Evolutionary conservation across 2,329 filamentous ascomycete species (phyloP).

Genomic region (Microsporum canis): DNA sequence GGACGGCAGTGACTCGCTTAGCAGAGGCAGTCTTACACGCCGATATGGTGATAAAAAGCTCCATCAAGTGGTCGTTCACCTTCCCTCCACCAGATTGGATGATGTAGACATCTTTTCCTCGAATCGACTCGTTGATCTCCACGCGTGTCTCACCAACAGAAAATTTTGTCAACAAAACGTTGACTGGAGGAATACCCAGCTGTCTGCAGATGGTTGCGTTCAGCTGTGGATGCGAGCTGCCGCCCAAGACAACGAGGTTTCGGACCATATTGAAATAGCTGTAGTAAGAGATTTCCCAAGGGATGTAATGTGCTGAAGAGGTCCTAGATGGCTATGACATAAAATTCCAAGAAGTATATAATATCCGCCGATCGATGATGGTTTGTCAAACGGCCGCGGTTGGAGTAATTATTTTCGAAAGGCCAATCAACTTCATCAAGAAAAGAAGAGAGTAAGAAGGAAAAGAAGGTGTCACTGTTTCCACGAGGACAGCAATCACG

Average conservation of each 20-base stretch:
- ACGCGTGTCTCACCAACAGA: constrained; percentile 89
- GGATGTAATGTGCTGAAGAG: constrained; percentile 9
- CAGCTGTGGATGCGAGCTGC: constrained; percentile 81
- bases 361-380: constrained; percentile 2
- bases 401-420: constrained; percentile 7
- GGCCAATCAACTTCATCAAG: constrained; percentile 12
- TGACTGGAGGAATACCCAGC: constrained; percentile 73
- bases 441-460: constrained; percentile 15
- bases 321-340: constrained; percentile 6
- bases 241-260: constrained; percentile 87
- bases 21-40: constrained; percentile 93
- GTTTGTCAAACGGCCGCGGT: constrained; percentile 7
- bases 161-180: constrained; percentile 82
- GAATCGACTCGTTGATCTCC: constrained; percentile 91
- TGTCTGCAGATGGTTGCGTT: constrained; percentile 79
- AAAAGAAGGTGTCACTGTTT: constrained; percentile 14
- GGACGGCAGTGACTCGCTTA: constrained; percentile 81
- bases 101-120: constrained; percentile 97
- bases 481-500: constrained; percentile 15
- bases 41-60: constrained; percentile 96
- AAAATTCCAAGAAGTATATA: constrained; percentile 7
- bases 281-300: neutral
- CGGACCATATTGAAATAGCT: constrained; percentile 57
- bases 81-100: constrained; percentile 87
- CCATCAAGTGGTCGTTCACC: constrained; percentile 93